These are phyloP conservation scores for Colletotrichum incanum DNA, from an alignment of 2,329 filamentous ascomycete genomes.

Conservation along the genomic window DNA sequence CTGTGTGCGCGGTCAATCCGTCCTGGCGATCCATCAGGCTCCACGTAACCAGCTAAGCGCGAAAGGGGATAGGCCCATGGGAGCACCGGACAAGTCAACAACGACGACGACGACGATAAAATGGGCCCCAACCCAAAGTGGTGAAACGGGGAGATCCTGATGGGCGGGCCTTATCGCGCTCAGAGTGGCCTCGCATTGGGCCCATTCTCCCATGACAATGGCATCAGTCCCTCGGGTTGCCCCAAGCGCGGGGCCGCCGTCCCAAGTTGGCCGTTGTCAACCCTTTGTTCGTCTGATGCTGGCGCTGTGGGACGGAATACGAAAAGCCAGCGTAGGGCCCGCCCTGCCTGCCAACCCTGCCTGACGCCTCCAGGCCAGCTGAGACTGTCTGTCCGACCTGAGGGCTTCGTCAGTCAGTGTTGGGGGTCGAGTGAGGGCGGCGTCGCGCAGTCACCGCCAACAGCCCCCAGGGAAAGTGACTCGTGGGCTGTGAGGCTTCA, in stretches of 20 bases:
- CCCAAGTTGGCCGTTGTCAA: conserved; percentile 27
- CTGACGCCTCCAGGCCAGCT: conserved; percentile 10
- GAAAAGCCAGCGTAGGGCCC: conserved; percentile 2
- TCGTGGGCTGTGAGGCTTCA: conserved; percentile 28
- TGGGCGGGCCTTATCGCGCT: conserved; percentile 24
- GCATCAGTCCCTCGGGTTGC: conserved; percentile 28
- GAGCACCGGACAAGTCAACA: neutral
- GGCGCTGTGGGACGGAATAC: conserved; percentile 12
- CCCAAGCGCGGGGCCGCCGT: conserved; percentile 33
- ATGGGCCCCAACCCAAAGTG: conserved; percentile 33
- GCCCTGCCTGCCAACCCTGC: conserved; percentile 1
- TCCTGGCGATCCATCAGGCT: conserved; percentile 28
- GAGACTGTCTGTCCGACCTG: conserved; percentile 4
- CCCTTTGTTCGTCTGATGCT: conserved; percentile 38
- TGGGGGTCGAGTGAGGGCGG: neutral
- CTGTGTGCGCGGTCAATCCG: conserved; percentile 20
- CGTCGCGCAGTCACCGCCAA: conserved; percentile 1
- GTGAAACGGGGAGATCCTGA: conserved; percentile 28
- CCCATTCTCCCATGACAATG: conserved; percentile 20
- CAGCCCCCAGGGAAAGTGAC: conserved; percentile 26
- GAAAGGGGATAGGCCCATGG: conserved; percentile 29
- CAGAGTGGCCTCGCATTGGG: conserved; percentile 14
- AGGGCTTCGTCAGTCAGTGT: conserved; percentile 14
- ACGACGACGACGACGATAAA: conserved; percentile 9
- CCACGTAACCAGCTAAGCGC: conserved; percentile 38